A percentile compares a stretch with the other conserved stretches of the same genome.
These are phyloP conservation scores for Oryza longistaminata DNA, from an alignment of 176 grass and related monocot species.

Conservation along the genomic window DNA sequence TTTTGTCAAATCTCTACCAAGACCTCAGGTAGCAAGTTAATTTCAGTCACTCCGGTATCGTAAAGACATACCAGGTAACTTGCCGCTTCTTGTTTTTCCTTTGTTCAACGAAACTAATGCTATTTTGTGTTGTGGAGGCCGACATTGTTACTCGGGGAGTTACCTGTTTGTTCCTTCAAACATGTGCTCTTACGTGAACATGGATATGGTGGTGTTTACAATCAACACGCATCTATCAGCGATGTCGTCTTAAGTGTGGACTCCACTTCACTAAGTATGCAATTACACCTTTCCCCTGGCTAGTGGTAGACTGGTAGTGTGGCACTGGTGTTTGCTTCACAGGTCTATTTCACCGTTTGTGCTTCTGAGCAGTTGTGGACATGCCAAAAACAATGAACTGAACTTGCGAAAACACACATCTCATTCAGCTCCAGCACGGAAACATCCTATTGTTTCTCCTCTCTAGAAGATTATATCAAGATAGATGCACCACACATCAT, in stretches of 20 bases:
- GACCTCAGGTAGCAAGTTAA: slow-evolving; percentile 40
- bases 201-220: slow-evolving; percentile 62
- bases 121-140: slow-evolving; percentile 49
- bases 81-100: slow-evolving; percentile 16
- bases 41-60: slow-evolving; percentile 1
- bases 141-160: slow-evolving; percentile 38
- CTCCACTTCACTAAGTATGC: slow-evolving; percentile 55
- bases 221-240: slow-evolving; percentile 49
- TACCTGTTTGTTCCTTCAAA: slow-evolving; percentile 43
- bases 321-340: slow-evolving; percentile 34
- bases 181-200: slow-evolving; percentile 58
- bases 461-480: not conserved
- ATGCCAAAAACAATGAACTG: not conserved
- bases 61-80: slow-evolving; percentile 48
- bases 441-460: not conserved
- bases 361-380: not conserved
- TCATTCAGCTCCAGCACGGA: not conserved
- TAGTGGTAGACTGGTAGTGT: slow-evolving; percentile 19
- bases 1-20: slow-evolving; percentile 40
- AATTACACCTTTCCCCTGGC: slow-evolving; percentile 30
- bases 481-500: not conserved
- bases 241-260: slow-evolving; percentile 47
- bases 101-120: slow-evolving; percentile 44
- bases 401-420: slow-evolving; percentile 1
- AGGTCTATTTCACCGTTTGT: not conserved